Evolutionary conservation across 176 grass and related monocot species (phyloP).

Genomic region (Oropetium thomaeum): DNA sequence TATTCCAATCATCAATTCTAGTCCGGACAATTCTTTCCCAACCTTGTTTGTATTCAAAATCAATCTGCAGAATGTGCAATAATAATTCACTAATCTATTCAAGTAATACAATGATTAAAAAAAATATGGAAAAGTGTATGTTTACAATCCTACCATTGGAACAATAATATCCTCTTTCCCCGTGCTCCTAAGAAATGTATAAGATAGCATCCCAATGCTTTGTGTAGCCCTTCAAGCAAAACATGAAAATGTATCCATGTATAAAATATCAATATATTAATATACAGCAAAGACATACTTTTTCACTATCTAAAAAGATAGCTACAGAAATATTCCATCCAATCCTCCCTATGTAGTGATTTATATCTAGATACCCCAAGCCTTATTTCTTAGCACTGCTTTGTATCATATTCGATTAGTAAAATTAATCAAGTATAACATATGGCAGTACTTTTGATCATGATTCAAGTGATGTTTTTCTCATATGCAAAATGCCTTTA

Average conservation of each 20-base stretch:
- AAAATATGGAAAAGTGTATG: constrained; percentile 19
- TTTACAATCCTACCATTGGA: constrained; percentile 73
- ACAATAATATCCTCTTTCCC: constrained; percentile 92
- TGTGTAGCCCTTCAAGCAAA: constrained; percentile 66
- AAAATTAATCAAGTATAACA: background rate
- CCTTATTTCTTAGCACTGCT: background rate
- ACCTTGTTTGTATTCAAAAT: constrained; percentile 69
- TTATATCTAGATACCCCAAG: background rate
- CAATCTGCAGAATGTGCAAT: constrained; percentile 54
- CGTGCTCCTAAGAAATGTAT: constrained; percentile 85
- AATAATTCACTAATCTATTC: background rate
- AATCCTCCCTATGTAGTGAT: background rate
- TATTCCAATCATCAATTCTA: constrained; percentile 67
- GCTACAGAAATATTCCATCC: constrained; percentile 1
- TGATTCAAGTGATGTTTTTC: background rate
- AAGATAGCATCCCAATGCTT: constrained; percentile 97
- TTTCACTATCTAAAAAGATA: background rate
- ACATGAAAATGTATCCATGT: background rate
- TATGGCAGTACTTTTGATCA: background rate
- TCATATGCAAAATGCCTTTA: background rate
- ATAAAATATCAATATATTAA: background rate
- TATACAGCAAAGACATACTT: background rate
- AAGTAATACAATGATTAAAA: background rate
- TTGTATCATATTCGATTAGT: background rate
- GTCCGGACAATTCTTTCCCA: constrained; percentile 65